A percentile compares a stretch with the other conserved stretches of the same genome.
phyloP scores from a whole-genome alignment of 2,329 filamentous ascomycete genomes.

The Alternaria viburni region DNA sequence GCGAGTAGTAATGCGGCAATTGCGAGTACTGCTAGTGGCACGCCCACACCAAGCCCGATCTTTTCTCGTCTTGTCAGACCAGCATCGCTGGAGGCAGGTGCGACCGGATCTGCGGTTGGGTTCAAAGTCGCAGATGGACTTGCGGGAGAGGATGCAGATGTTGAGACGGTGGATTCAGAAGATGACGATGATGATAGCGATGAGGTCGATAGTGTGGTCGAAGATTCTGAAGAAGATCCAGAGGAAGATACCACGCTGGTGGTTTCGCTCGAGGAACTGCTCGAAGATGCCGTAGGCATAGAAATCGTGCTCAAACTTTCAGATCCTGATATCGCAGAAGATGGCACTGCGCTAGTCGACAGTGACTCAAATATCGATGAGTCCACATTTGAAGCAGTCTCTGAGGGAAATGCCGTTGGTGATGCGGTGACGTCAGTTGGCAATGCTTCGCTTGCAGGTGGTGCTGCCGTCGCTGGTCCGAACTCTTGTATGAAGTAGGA shows the following conservation, averaged over 20 bases:
- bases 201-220: neutral
- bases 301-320: neutral
- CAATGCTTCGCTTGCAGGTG: slow-evolving; percentile 7
- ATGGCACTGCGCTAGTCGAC: slow-evolving; percentile 4
- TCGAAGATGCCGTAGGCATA: slow-evolving; percentile 2
- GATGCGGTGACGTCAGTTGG: slow-evolving; percentile 8
- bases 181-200: slow-evolving; percentile 3
- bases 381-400: slow-evolving; percentile 4
- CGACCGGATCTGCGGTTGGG: slow-evolving; percentile 20
- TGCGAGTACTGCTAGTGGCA: slow-evolving; percentile 65
- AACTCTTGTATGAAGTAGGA: slow-evolving; percentile 43
- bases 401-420: slow-evolving; percentile 1
- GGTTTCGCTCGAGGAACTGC: neutral
- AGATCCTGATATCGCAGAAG: slow-evolving; percentile 2
- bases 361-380: neutral
- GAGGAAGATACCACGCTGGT: neutral
- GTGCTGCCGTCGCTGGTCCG: slow-evolving; percentile 39
- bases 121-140: slow-evolving; percentile 12
- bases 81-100: slow-evolving; percentile 21
- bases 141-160: neutral
- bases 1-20: slow-evolving; percentile 47
- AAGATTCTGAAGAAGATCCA: neutral
- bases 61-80: slow-evolving; percentile 37
- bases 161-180: neutral
- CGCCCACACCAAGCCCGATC: slow-evolving; percentile 44